Evolutionary conservation across 1,284 basidiomycete species (phyloP).

Genomic region (Pterula multifida): DNA sequence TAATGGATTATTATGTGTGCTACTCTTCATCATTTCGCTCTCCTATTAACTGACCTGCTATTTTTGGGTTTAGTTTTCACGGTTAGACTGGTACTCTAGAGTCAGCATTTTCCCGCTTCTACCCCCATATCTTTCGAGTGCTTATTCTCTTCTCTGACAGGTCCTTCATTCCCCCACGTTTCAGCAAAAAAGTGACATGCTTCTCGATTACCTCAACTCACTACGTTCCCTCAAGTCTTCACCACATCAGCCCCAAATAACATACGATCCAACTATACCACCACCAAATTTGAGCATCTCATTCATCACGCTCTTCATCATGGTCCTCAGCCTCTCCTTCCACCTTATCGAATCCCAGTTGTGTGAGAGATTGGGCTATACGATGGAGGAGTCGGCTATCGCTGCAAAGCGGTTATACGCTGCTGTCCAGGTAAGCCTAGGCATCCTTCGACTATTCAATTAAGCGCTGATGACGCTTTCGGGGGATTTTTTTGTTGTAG

Average conservation of each 20-base stretch:
- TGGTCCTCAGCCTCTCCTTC: slow-evolving; percentile 14
- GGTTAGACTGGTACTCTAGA: slow-evolving; percentile 14
- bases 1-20: slow-evolving; percentile 14
- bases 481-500: slow-evolving; percentile 2
- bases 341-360: slow-evolving; percentile 14
- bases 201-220: slow-evolving; percentile 1
- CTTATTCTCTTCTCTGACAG: background rate
- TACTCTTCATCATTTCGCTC: background rate
- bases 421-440: slow-evolving; percentile 13
- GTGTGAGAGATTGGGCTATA: slow-evolving; percentile 10
- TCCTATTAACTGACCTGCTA: background rate
- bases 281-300: slow-evolving; percentile 7
- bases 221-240: background rate
- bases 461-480: background rate
- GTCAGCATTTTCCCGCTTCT: background rate
- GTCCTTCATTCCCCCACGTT: slow-evolving; percentile 1
- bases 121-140: background rate
- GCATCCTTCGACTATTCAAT: background rate
- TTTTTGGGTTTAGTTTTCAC: slow-evolving; percentile 9
- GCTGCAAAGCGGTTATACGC: slow-evolving; percentile 14
- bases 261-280: background rate
- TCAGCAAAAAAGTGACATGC: slow-evolving; percentile 5
- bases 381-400: slow-evolving; percentile 9
- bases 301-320: slow-evolving; percentile 14
- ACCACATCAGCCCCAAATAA: background rate